Evolutionary conservation across 2,329 filamentous ascomycete genomes (phyloP), one percentile per base, ranked within the genome.

Genomic region (Ramularia collo-cygni): DNA sequence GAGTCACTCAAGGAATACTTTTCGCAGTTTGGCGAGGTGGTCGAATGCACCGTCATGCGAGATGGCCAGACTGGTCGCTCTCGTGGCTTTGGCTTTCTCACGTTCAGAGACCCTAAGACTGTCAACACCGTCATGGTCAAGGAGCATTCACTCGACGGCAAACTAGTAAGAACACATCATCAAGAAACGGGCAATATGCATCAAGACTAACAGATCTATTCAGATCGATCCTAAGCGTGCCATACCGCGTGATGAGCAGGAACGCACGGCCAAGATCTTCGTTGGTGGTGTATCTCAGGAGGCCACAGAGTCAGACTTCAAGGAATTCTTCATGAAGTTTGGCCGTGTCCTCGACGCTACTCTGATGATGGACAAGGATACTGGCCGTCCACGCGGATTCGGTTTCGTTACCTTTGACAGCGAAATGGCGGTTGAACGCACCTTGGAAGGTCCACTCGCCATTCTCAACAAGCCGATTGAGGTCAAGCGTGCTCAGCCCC

Each of bases 91-190:
- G 92, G 92, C 19, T 98, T 98, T 67, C 73, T 98, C 47, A 98
- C 92, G 0, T 98, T 98, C 73, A 93, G 86, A 62, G 92, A 98
- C 59, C 84, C 92, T 34, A 95, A 95, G 69, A 95, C 87, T 3
- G 92, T 98, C 52, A 98, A 98, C 62, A 94, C 88, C 52, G 92
- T 98, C 50, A 98, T 98, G 92, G 92, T 98, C 48, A 98, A 98
- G 68, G 92, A 98, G 63, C 92, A 98, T 64, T 94, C 90, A 55
- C 76, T 98, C 15, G 92, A 98, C 61, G 92, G 92, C 47, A 98
- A 98, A 67, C 95, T 98, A 64, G 92, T 96, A 76, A 71, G 85
- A 69, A 35, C 35, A 30, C 21, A 28, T 19, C 32, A 37, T 12
- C 13, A 36, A 33, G 19, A 28, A 37, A 18, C 14, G 8, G 38